A percentile compares a stretch with the other conserved stretches of the same genome.
Conservation (phyloP, 1,139 yeast species). For the Pichia cactophila region DNA sequence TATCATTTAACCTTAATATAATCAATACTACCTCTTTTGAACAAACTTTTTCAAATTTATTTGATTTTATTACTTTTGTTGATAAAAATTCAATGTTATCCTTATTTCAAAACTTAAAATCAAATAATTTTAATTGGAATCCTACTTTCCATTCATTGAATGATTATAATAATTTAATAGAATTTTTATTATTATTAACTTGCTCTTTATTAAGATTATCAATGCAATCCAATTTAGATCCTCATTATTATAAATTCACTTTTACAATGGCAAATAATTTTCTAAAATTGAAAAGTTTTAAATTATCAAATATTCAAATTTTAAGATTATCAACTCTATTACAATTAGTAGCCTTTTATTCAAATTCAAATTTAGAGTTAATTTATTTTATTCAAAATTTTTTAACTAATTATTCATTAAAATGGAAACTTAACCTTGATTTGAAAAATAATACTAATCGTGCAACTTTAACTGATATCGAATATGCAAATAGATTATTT, state of each 20-base stretch:
- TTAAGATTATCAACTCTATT: slow-evolving; percentile 35
- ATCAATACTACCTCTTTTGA: neutral
- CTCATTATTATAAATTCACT: slow-evolving; percentile 1
- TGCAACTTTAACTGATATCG: slow-evolving; percentile 30
- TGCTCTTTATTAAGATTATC: slow-evolving; percentile 2
- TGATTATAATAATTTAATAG: slow-evolving; percentile 10
- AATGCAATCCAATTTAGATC: neutral
- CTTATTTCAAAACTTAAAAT: slow-evolving; percentile 2
- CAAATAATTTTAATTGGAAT: slow-evolving; percentile 22
- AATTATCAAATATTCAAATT: slow-evolving; percentile 12
- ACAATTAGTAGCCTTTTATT: slow-evolving; percentile 17
- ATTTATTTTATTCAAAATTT: slow-evolving; percentile 45
- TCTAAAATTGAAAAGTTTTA: neutral
- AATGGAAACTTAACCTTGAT: slow-evolving; percentile 27
- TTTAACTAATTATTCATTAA: slow-evolving; percentile 17
- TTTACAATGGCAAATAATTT: slow-evolving; percentile 8
- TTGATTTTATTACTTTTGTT: slow-evolving; percentile 9
- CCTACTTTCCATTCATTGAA: neutral
- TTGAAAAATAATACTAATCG: slow-evolving; percentile 24
- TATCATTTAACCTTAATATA: neutral
- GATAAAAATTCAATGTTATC: slow-evolving; percentile 3
- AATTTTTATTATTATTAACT: slow-evolving; percentile 8
- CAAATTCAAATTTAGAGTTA: slow-evolving; percentile 34
- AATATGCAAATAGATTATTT: slow-evolving; percentile 37
- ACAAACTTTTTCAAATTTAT: neutral